Base-by-base conservation (phyloP, 805 yeast genomes). In the Cyberlindnera galapagoensis region DNA sequence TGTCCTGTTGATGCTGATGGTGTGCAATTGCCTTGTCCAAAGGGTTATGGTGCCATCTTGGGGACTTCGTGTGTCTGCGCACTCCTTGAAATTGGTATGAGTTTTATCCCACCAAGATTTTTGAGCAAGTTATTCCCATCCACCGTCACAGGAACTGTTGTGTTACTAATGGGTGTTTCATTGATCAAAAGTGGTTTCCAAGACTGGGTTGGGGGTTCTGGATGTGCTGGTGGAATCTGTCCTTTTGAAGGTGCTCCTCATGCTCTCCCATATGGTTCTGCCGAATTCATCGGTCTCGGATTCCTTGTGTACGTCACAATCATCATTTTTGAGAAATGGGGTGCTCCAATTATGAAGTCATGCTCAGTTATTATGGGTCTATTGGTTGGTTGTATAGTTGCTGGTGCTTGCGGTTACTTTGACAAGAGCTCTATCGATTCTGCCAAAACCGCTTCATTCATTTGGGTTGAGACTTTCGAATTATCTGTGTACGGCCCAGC, bases 301-400 rank as follows among this genome's bases (percentile, higher is more conserved):
- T 85, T 87, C 66, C 60, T 80, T 20, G 95, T 86, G 8, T 84
- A 74, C 50, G 66, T 74, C 18, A 63, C 86, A 6, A 85, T 87
- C 49, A 69, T 87, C 38, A 39, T 84, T 24, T 71, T 80, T 48
- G 96, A 87, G 57, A 76, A 76, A 56, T 87, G 83, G 72, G 97
- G 97, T 23, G 76, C 96, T 9, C 97, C 97, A 35, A 81, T 87
- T 49, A 82, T 87, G 92, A 85, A 81, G 54, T 83, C 95, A 1
- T 85, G 95, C 67, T 88, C 96, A 2, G 95, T 87, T 30, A 81
- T 87, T 43, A 62, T 80, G 18, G 96, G 96, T 26, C 65, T 87
- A 36, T 59, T 87, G 14, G 76, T 84, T 23, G 95, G 95, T 24
- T 86, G 95, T 62, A 83, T 87, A 38, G 92, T 87, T 27, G 94